Evolutionary conservation across 352 stramenopile species (phyloP), one percentile per base, ranked within the genome.

Genomic region (Blastocystis sp.): DNA sequence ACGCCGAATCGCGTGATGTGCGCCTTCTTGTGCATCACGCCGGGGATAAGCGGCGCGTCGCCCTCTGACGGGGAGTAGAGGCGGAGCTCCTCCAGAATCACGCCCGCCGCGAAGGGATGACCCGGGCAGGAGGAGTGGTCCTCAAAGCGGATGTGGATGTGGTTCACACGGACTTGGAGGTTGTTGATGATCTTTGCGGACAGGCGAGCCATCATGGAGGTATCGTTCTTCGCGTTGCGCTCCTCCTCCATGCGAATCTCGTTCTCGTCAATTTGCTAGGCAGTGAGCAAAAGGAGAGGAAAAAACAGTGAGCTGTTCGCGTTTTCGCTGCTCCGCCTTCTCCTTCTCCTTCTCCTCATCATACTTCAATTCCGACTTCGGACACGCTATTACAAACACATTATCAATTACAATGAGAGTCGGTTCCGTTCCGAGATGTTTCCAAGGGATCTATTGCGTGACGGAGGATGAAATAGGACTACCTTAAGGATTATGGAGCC

Each of bases 161-260:
- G 52, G 24, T 74, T 77, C 21, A 87, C 45, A 3, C 52, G 62
- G 4, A 87, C 21, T 52, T 87, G 77, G 28, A 87, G 71, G 54
- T 87, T 87, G n/a, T 87, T 57, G 48, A 87, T 74, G 45, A 87
- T 87, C 65, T 87, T 87, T 40, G 77, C 77, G 21, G 71, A 54
- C 24, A 87, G 45, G 3, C 45, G 28, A 2, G 62, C 52, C 14
- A 54, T 87, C 19, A 60, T 57, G 0, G 77, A 87, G 21, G 38
- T 78, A 10, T 78, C n/a, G 19, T 74, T 45, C 45, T 87, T 87
- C 19, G 19, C 45, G 19, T 21, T 87, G 19, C 38, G 21, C 17
- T 74, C 77, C 42, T 74, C 77, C 11, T 76, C 59, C n/a, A 59
- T 34, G 40, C 45, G 52, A 54, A 71, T n/a, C 14, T 74, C 42